A percentile compares a stretch with the other conserved stretches of the same genome.
Evolutionary conservation across 148 eudicot genomes (phyloP).

Genomic region (Arbutus unedo): DNA sequence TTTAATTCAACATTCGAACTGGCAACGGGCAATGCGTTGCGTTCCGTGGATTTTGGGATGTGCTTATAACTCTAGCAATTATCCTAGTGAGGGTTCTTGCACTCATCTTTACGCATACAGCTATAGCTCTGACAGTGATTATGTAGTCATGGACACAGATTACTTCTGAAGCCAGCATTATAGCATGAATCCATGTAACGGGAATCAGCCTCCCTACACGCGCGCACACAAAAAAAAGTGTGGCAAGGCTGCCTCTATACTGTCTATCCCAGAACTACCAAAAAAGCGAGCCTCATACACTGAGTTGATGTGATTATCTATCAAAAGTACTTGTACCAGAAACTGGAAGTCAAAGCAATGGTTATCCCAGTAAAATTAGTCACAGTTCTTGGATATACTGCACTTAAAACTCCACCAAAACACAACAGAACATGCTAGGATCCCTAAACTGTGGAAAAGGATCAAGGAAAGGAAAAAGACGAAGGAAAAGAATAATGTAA

Average conservation of each 20-base stretch:
- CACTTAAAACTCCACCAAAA: not conserved
- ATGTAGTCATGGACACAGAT: not conserved
- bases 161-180: not conserved
- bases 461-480: not conserved
- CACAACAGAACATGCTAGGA: not conserved
- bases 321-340: not conserved
- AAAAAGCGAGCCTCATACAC: not conserved
- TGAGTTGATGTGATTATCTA: not conserved
- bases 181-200: not conserved
- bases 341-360: not conserved
- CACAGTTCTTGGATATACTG: not conserved
- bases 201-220: not conserved
- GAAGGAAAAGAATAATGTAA: no score
- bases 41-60: not conserved
- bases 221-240: not conserved
- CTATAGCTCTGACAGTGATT: not conserved
- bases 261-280: not conserved
- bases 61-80: not conserved
- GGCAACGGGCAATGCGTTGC: no score
- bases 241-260: not conserved
- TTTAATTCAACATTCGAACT: no score
- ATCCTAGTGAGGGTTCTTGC: not conserved
- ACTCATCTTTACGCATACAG: not conserved
- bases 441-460: not conserved
- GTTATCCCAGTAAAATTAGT: not conserved